Base-by-base conservation (phyloP, 2,329 filamentous ascomycete species). In the Elsinoe arachidis region DNA sequence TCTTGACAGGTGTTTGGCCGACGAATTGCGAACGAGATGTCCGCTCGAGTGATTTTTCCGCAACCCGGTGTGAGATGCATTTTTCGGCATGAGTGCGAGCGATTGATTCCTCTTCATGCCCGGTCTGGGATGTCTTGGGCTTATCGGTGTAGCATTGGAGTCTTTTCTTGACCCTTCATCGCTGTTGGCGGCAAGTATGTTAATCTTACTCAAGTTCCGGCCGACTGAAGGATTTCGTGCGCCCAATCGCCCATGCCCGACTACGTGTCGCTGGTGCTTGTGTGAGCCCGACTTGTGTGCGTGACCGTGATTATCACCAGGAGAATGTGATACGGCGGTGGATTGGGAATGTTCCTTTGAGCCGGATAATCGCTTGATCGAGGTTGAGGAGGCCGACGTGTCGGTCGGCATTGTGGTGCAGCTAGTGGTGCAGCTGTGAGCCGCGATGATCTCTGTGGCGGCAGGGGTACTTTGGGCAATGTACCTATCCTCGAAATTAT, bases 121-220 rank as follows among this genome's bases (percentile, higher is more conserved):
- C 33, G 38, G 38, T 33, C 47, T 56, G 65, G 71, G 68, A 61
- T 66, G 64, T 10, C 60, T 39, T 26, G 60, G 56, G 23, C 71
- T 72, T 10, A 70, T 70, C 38, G 70, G 70, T 14, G 49, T 56
- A 10, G 47, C 39, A 33, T 56, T 54, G 38, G 55, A 37, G 15
- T 55, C 43, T 9, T 47, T 52, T 19, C 44, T 58, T 5, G 59
- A 57, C n/a, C 38, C 53, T 55, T 62, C 64, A 17, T 62, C 57
- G 15, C 43, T 54, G 17, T 35, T 43, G 5, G 34, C 33, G 14
- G 57, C 56, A 17, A 67, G 69, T 23, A 65, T 63, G 19, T 44
- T 58, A 14, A 71, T 65, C 65, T 73, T 73, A 67, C 69, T 71
- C 55, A 74, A 68, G 60, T 73, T 72, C 65, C 73, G 74, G 61